A percentile compares a stretch with the other conserved stretches of the same genome.
Evolutionary conservation across 179 eudicot genomes (phyloP).

Genomic region (Vitellaria paradoxa): DNA sequence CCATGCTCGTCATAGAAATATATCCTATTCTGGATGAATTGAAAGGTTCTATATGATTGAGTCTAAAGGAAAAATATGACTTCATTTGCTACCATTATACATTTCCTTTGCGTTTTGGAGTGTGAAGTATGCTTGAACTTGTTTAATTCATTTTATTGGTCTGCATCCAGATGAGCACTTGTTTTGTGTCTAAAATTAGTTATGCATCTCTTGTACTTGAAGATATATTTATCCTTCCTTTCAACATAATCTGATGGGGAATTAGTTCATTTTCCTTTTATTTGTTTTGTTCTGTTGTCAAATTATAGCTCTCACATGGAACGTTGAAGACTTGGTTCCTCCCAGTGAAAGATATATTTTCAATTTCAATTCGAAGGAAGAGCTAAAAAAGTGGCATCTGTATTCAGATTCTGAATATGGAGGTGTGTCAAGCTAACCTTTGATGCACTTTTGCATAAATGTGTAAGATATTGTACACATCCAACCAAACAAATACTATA

Average conservation of each 20-base stretch:
- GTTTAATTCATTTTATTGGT: neutral
- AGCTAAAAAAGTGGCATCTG: constrained; percentile 88
- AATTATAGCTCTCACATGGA: constrained; percentile 87
- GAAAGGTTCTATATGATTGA: neutral
- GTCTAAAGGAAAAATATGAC: neutral
- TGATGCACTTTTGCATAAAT: neutral
- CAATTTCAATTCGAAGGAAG: constrained; percentile 78
- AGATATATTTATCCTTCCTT: neutral
- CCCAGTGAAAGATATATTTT: constrained; percentile 72
- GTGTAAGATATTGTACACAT: neutral
- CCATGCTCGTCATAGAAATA: too few relatives aligned
- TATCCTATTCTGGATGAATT: too few relatives aligned
- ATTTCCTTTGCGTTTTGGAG: neutral
- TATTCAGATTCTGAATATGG: constrained; percentile 99
- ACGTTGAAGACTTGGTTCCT: constrained; percentile 80
- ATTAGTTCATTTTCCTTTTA: neutral
- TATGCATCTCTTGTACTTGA: neutral
- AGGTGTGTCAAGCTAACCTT: constrained; percentile 39
- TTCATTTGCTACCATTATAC: neutral
- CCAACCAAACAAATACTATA: neutral
- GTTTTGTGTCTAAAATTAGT: neutral
- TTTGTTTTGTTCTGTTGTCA: constrained; percentile 12
- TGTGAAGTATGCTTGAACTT: constrained; percentile 5
- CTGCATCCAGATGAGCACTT: constrained; percentile 5
- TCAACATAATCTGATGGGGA: neutral